A percentile compares a stretch with the other conserved stretches of the same genome.
phyloP scores from a whole-genome alignment of 2,329 filamentous ascomycete species.

The Cladorrhinum sp. region DNA sequence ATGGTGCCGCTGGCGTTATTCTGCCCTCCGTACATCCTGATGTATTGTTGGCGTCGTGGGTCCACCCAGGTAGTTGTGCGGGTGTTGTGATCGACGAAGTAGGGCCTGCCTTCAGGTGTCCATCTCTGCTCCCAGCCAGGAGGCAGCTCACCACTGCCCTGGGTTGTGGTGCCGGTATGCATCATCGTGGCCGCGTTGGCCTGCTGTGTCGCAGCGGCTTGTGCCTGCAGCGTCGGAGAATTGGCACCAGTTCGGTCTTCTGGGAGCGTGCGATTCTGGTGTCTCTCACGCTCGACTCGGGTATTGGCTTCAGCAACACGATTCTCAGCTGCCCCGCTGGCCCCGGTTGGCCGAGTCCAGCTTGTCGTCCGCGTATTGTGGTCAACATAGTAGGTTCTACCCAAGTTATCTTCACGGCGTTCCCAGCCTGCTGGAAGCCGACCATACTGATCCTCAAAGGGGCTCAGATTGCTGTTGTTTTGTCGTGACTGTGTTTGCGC shows the following conservation, averaged over 20 bases:
- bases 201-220: conserved; percentile 41
- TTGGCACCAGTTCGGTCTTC: conserved; percentile 93
- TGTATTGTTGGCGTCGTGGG: conserved; percentile 94
- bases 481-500: conserved; percentile 40
- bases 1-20: conserved; percentile 83
- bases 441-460: conserved; percentile 95
- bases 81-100: conserved; percentile 98
- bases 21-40: conserved; percentile 91
- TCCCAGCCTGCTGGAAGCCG: conserved; percentile 93
- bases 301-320: conserved; percentile 85
- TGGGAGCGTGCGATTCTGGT: conserved; percentile 92
- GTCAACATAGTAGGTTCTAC: conserved; percentile 96
- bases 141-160: conserved; percentile 90
- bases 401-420: conserved; percentile 88
- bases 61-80: conserved; percentile 98
- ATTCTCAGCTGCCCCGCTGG: conserved; percentile 69
- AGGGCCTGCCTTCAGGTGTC: conserved; percentile 90
- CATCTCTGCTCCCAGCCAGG: conserved; percentile 95
- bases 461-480: conserved; percentile 64
- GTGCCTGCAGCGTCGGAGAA: conserved; percentile 72
- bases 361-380: conserved; percentile 96
- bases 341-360: conserved; percentile 82
- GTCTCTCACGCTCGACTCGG: conserved; percentile 85
- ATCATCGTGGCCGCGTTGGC: conserved; percentile 75
- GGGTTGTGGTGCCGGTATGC: conserved; percentile 90